Evolutionary conservation across 768 basidiomycete species (phyloP).

Genomic region (Suillus occidentalis): DNA sequence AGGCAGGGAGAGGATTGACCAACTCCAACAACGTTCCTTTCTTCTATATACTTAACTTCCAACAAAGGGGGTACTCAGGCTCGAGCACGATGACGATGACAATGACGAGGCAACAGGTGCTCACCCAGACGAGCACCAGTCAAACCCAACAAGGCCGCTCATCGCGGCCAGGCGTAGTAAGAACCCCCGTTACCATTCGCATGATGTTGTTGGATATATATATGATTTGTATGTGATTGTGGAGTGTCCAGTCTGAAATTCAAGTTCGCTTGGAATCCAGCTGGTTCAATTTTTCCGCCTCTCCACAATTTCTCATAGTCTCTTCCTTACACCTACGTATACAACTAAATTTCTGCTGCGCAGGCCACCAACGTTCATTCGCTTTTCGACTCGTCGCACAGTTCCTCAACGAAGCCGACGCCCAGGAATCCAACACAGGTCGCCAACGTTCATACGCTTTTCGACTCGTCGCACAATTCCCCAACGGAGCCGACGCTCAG

Average conservation of each 20-base stretch:
- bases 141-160: slow-evolving; percentile 31
- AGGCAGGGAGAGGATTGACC: background rate
- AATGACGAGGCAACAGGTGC: slow-evolving; percentile 30
- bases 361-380: slow-evolving; percentile 42
- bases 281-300: background rate
- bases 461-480: slow-evolving; percentile 20
- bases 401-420: slow-evolving; percentile 22
- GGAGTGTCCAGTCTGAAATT: background rate
- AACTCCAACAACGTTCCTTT: background rate
- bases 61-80: slow-evolving; percentile 10
- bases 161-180: slow-evolving; percentile 17
- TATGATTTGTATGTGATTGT: background rate
- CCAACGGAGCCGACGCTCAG: slow-evolving; percentile 23
- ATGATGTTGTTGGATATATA: slow-evolving; percentile 1
- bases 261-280: background rate
- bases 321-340: slow-evolving; percentile 2
- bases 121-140: slow-evolving; percentile 14
- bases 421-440: slow-evolving; percentile 29
- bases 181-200: slow-evolving; percentile 8
- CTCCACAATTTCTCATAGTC: background rate
- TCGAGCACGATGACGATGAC: slow-evolving; percentile 31
- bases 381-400: slow-evolving; percentile 19
- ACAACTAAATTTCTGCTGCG: slow-evolving; percentile 22
- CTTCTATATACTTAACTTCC: background rate
- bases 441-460: slow-evolving; percentile 37